phyloP scores from a whole-genome alignment of 2,329 filamentous ascomycete species.

The Monosporascus ibericus region DNA sequence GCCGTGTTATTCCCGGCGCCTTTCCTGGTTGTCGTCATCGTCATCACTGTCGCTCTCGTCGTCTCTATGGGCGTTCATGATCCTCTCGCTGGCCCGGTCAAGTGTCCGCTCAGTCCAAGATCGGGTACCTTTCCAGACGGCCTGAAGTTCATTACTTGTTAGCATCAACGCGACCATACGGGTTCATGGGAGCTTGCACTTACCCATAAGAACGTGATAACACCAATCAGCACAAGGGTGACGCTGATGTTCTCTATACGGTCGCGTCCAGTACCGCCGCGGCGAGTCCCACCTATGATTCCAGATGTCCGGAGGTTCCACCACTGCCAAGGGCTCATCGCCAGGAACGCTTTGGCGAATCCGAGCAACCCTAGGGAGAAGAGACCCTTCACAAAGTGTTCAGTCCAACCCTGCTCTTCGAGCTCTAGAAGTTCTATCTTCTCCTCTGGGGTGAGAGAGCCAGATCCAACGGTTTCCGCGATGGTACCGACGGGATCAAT shows the following conservation, averaged over 20 bases:
- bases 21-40: slow-evolving; percentile 36
- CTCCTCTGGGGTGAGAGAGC: slow-evolving; percentile 31
- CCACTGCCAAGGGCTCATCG: slow-evolving; percentile 70
- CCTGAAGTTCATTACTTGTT: slow-evolving; percentile 35
- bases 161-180: background rate
- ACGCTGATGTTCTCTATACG: slow-evolving; percentile 74
- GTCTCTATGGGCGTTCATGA: slow-evolving; percentile 71
- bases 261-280: slow-evolving; percentile 64
- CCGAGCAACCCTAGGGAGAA: slow-evolving; percentile 85
- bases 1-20: background rate
- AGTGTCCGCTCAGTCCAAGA: slow-evolving; percentile 65
- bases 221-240: slow-evolving; percentile 72
- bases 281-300: slow-evolving; percentile 44
- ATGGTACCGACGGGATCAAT: slow-evolving; percentile 67
- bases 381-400: slow-evolving; percentile 85
- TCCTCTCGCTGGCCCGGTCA: slow-evolving; percentile 69
- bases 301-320: slow-evolving; percentile 64
- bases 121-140: slow-evolving; percentile 76
- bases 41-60: slow-evolving; percentile 54
- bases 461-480: slow-evolving; percentile 42
- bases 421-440: slow-evolving; percentile 40
- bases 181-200: slow-evolving; percentile 27
- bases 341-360: slow-evolving; percentile 72
- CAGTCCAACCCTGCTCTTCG: slow-evolving; percentile 59
- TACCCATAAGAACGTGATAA: slow-evolving; percentile 72